Evolutionary conservation across 2,329 filamentous ascomycete species (phyloP).

Genomic region (Lecanicillium sp.): DNA sequence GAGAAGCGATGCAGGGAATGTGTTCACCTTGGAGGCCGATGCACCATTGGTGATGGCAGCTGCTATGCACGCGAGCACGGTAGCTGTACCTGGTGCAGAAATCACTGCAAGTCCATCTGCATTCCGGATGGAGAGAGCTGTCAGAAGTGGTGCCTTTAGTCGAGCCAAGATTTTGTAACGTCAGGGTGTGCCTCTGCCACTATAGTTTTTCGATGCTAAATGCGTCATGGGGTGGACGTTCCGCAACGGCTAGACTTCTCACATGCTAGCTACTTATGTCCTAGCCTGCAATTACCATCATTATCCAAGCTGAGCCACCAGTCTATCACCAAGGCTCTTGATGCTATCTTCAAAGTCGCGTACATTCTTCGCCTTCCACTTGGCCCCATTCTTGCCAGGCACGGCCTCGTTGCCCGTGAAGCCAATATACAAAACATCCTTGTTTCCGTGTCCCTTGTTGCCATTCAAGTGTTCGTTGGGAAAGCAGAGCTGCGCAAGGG

Average conservation of each 20-base stretch:
- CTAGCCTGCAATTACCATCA: no score
- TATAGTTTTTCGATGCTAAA: no score
- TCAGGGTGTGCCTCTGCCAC: no score
- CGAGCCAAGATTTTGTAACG: no score
- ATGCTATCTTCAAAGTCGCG: conserved; percentile 41
- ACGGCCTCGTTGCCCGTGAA: conserved; percentile 44
- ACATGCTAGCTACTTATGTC: no score
- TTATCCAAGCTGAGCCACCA: conserved; percentile 30
- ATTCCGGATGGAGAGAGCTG: conserved; percentile 4
- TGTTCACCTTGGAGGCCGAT: conserved; percentile 1
- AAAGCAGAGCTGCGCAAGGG: conserved; percentile 43
- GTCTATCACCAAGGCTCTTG: conserved; percentile 33
- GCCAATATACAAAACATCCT: conserved; percentile 51
- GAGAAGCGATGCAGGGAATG: conserved; percentile 3
- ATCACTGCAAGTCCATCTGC: conserved; percentile 4
- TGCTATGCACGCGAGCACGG: neutral
- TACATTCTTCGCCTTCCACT: conserved; percentile 39
- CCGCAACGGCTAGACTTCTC: no score
- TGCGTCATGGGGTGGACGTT: no score
- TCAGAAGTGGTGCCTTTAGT: conserved; percentile 2
- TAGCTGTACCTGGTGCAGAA: conserved; percentile 4
- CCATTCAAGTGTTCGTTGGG: conserved; percentile 37
- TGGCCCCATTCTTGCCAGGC: conserved; percentile 37
- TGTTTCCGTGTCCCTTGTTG: conserved; percentile 39
- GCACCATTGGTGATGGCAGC: conserved; percentile 4